These are phyloP conservation scores for Corynespora cassiicola DNA, from an alignment of 2,329 filamentous ascomycete species.

Conservation along the genomic window DNA sequence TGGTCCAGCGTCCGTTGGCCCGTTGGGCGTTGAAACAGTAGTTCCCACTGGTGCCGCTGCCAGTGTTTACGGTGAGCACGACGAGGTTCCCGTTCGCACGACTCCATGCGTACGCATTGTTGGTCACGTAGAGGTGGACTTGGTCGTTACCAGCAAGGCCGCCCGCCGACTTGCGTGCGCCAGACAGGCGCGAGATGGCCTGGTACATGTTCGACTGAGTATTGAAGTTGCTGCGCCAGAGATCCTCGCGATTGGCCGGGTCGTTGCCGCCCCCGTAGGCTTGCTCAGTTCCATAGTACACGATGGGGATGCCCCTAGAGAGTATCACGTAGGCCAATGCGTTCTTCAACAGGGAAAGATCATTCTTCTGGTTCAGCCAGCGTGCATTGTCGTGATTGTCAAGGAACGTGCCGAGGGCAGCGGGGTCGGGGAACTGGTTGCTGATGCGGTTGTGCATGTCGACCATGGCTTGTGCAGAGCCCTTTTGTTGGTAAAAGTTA, in stretches of 20 bases:
- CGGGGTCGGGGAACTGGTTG: slow-evolving; percentile 38
- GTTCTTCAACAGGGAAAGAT: slow-evolving; percentile 45
- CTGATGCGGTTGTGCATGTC: slow-evolving; percentile 43
- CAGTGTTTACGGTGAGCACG: slow-evolving; percentile 55
- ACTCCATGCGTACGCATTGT: slow-evolving; percentile 55
- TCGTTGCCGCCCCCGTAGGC: slow-evolving; percentile 44
- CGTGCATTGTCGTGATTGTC: slow-evolving; percentile 50
- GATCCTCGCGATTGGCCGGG: slow-evolving; percentile 48
- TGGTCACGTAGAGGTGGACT: slow-evolving; percentile 50
- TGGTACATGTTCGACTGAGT: slow-evolving; percentile 36
- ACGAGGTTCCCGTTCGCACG: slow-evolving; percentile 53
- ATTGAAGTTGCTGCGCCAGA: slow-evolving; percentile 47
- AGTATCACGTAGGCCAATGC: slow-evolving; percentile 47
- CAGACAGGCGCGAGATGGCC: slow-evolving; percentile 30
- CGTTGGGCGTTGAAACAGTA: slow-evolving; percentile 53
- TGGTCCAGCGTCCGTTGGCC: slow-evolving; percentile 49
- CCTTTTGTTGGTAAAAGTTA: slow-evolving; percentile 42
- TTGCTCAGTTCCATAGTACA: slow-evolving; percentile 50
- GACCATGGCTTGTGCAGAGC: slow-evolving; percentile 38
- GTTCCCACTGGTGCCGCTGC: slow-evolving; percentile 44
- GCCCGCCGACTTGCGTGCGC: slow-evolving; percentile 43
- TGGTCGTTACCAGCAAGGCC: slow-evolving; percentile 55
- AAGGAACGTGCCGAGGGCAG: slow-evolving; percentile 44
- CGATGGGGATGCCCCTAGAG: slow-evolving; percentile 46
- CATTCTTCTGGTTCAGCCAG: slow-evolving; percentile 45